Evolutionary conservation across 192 early-diverging fungal genomes (phyloP).

Genomic region (Backusella tuberculispora): DNA sequence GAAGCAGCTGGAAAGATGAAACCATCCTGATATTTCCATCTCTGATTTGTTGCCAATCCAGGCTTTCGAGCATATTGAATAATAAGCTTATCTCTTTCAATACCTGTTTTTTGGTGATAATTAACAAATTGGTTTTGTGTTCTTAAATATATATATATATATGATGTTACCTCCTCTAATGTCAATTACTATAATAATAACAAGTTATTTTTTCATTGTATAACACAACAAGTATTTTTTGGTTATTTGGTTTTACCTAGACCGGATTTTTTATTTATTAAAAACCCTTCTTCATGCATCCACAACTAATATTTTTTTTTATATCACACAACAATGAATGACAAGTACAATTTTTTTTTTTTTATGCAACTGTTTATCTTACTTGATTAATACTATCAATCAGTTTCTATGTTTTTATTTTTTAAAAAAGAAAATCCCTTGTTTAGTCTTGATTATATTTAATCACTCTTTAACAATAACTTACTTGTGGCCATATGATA

Average conservation of each 20-base stretch:
- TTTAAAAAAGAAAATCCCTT: no score
- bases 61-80: slow-evolving; percentile 38
- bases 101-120: neutral
- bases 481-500: slow-evolving; percentile 41
- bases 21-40: slow-evolving; percentile 38
- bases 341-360: no score
- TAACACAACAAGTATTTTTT: no score
- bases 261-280: slow-evolving; percentile 40
- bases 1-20: slow-evolving; percentile 24
- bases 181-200: slow-evolving; percentile 22
- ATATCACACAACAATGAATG: neutral
- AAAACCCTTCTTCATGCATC: slow-evolving; percentile 42
- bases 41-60: slow-evolving; percentile 35
- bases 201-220: neutral
- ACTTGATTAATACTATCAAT: slow-evolving; percentile 37
- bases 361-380: neutral
- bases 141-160: no score
- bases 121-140: neutral
- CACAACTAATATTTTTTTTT: slow-evolving; percentile 25
- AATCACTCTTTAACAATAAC: no score
- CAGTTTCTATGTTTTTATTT: slow-evolving; percentile 24
- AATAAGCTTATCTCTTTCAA: slow-evolving; percentile 32
- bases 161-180: slow-evolving; percentile 29
- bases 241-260: slow-evolving; percentile 30
- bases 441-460: no score